Evolutionary conservation across 2,329 filamentous ascomycete genomes (phyloP).

Genomic region (Fusarium sp.): DNA sequence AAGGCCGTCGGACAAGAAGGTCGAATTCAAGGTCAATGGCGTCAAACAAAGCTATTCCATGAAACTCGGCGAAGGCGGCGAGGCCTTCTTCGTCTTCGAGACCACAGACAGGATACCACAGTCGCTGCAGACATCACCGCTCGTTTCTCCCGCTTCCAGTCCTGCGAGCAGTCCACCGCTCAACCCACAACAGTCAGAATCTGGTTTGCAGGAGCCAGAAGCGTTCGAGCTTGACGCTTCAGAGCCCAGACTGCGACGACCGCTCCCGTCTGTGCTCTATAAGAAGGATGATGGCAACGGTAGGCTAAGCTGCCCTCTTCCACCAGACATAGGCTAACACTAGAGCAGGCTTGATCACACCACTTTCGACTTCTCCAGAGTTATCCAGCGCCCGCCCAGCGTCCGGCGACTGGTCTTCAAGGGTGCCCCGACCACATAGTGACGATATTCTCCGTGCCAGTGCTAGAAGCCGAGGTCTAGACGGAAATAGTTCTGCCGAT

Average conservation of each 20-base stretch:
- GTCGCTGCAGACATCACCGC: conserved; percentile 90
- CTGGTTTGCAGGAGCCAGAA: conserved; percentile 72
- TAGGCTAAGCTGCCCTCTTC: conserved; percentile 23
- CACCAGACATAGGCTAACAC: conserved; percentile 1
- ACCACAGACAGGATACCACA: conserved; percentile 92
- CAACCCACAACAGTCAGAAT: conserved; percentile 45
- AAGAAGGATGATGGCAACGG: conserved; percentile 43
- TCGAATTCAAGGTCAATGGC: conserved; percentile 96
- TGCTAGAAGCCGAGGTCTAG: conserved; percentile 51
- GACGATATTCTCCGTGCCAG: conserved; percentile 63
- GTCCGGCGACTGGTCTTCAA: conserved; percentile 62
- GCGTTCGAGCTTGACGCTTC: conserved; percentile 70
- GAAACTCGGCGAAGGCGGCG: conserved; percentile 97
- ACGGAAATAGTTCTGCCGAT: conserved; percentile 49
- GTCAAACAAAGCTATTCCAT: conserved; percentile 92
- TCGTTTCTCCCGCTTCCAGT: conserved; percentile 89
- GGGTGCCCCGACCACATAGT: conserved; percentile 58
- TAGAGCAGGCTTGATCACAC: conserved; percentile 56
- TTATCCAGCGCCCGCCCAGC: conserved; percentile 55
- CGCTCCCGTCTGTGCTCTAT: conserved; percentile 55
- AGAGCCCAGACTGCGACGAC: conserved; percentile 51
- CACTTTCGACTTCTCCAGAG: conserved; percentile 63
- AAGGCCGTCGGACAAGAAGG: conserved; percentile 97
- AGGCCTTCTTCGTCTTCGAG: conserved; percentile 99
- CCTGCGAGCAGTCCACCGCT: conserved; percentile 86